Percentiles rank a stretch among this genome's conserved stretches.
phyloP scores from a whole-genome alignment of 163 green algal species.

The Chlamydomonas reinhardtii region DNA sequence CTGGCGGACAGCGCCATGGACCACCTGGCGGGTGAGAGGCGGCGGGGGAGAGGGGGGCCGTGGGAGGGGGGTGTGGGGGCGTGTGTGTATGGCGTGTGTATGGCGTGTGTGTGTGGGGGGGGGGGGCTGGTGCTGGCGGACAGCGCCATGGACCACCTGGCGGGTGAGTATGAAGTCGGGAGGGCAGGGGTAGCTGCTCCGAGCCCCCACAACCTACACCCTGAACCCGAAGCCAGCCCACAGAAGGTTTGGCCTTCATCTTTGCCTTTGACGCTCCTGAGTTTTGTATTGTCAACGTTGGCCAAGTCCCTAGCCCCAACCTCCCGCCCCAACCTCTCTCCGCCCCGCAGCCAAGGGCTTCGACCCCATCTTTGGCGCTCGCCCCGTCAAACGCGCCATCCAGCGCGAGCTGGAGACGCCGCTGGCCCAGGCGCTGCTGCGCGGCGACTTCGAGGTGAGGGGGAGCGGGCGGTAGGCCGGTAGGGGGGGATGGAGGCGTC shows the following conservation, averaged over 20 bases:
- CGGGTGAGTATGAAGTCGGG: neutral
- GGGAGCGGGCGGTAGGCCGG: neutral
- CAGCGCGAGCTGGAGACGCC: slow-evolving; percentile 95
- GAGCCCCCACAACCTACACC: too few relatives aligned
- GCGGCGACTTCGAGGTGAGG: slow-evolving; percentile 81
- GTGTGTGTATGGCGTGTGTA: neutral
- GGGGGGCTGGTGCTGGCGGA: slow-evolving; percentile 74
- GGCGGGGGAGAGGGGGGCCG: neutral
- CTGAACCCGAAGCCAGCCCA: too few relatives aligned
- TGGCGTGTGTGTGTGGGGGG: neutral
- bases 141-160: slow-evolving; percentile 48
- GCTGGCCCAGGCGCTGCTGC: slow-evolving; percentile 91
- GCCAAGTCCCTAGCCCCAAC: too few relatives aligned
- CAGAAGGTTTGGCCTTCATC: too few relatives aligned
- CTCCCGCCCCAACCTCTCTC: too few relatives aligned
- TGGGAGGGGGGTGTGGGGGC: neutral
- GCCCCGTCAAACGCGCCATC: slow-evolving; percentile 96
- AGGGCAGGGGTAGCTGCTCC: too few relatives aligned
- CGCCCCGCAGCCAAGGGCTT: slow-evolving; percentile 76
- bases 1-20: slow-evolving; percentile 66
- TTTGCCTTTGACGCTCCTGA: too few relatives aligned
- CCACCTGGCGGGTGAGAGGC: slow-evolving; percentile 42
- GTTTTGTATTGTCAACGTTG: too few relatives aligned
- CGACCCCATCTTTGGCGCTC: slow-evolving; percentile 94
- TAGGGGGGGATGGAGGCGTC: neutral